Evolutionary conservation across 805 yeast species (phyloP), one percentile per base, ranked within the genome.

Genomic region (Saccharomycopsis babjevae): DNA sequence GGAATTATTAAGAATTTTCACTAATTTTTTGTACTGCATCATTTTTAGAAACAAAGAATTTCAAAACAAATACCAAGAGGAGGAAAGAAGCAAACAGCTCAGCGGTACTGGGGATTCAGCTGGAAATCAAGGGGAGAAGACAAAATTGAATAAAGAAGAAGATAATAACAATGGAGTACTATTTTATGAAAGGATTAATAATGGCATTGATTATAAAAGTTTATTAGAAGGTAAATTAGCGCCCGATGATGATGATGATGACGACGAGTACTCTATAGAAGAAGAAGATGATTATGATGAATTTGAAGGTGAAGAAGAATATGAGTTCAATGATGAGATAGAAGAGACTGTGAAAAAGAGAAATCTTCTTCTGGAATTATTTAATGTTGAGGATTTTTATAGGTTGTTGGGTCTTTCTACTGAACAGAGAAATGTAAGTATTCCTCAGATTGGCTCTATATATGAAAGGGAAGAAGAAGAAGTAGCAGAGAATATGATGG

Each of bases 201-300:
- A 58, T 7, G 60, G 58, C 1, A 62, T 65, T 0, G 66, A 70
- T 28, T 72, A 72, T 59, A 63, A 66, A 36, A 59, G 64, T 5
- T 62, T 76, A 6, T 64, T 78, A 40, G 60, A 62, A n/a, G 69
- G 67, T 7, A 67, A 62, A 38, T 30, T 64, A 46, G 66, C 75
- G 3, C 72, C 78, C 18, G 81, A 77, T 30, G 64, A 69, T 22
- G 81, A 78, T 60, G 68, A 64, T 32, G 71, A 75, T 1, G 71
- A 65, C 30, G 77, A 76, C 55, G 67, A 64, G 11, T 64, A 65
- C 42, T 68, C 60, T 16, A 68, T 62, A 32, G 65, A 62, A 25
- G 59, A 43, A n/a, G 62, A 65, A 13, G 68, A 66, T 20, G 66
- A 59, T 54, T 63, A 66, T 20, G 66, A 67, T n/a, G 67, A 61